Evolutionary conservation across 371 early-diverging fungal genomes (phyloP), one percentile per base, ranked within the genome.

Genomic region (Lichtheimia corymbifera): DNA sequence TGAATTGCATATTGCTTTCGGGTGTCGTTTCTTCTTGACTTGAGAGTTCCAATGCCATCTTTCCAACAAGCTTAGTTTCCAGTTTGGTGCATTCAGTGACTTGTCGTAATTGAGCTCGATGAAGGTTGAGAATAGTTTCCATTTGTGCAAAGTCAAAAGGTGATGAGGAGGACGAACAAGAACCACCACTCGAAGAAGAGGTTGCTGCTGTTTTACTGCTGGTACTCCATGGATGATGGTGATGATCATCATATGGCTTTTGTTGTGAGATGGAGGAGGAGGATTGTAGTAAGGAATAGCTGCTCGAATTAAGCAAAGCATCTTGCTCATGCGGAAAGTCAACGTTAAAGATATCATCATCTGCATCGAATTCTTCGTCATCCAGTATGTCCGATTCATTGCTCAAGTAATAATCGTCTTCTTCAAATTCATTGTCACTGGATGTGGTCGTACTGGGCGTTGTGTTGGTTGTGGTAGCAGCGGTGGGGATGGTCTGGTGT

Each of bases 31-130:
- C 68, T 68, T 68, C 74, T 63, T 67, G 64, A 52, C 63, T 61
- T 9, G 72, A 65, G 25, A 80, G 45, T 35, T 75, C 72, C 22
- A 83, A 62, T 17, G 92, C 85, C 56, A 93, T 84, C 40, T 89
- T 84, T 43, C 89, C 89, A 11, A 96, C 75, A 41, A 95, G 76
- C 67, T 88, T 88, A 53, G 89, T 91, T 73, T 97, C 96, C 47
- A 81, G 74, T 63, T 91, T 92, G 22, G 86, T 84, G 47, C 87
- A 79, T 59, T 95, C 96, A 13, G 88, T 87, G 4, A 88, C 85
- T 43, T 92, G 86, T 5, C 91, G 85, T 50, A 96, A 80, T 70
- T 94, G 90, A 20, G 86, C 83, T 4, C 94, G 87, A 61, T 96
- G 96, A 55, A 83, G 77, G 17, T 82, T 86, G 9, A 94, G 83